Conservation (phyloP, 768 basidiomycete genomes). For the Macrolepiota fuliginosa region DNA sequence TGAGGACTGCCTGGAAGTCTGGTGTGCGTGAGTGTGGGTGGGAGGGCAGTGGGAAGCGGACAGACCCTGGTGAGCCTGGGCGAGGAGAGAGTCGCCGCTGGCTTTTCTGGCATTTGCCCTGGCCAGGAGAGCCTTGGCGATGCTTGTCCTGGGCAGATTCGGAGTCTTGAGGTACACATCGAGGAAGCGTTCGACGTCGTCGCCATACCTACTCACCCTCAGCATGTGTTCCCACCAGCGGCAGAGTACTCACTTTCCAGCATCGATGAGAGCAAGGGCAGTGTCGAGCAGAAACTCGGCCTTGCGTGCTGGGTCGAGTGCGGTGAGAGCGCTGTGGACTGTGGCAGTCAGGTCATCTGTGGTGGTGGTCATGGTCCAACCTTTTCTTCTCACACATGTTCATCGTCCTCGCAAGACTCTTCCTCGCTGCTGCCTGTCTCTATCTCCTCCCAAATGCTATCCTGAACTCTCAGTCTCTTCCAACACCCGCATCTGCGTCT, state of each 20-base stretch:
- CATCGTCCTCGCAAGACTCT: neutral
- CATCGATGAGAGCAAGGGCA: conserved; percentile 43
- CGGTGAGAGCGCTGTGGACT: conserved; percentile 45
- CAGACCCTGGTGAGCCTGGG: conserved; percentile 58
- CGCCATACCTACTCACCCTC: conserved; percentile 47
- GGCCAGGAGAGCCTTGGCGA: conserved; percentile 54
- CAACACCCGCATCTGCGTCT: neutral
- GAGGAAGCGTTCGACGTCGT: conserved; percentile 61
- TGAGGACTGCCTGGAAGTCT: conserved; percentile 62
- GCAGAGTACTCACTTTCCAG: conserved; percentile 41
- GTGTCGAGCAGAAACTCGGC: conserved; percentile 52
- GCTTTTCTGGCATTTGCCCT: conserved; percentile 57
- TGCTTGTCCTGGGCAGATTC: conserved; percentile 46
- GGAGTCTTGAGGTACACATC: conserved; percentile 67
- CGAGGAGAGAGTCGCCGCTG: conserved; percentile 52
- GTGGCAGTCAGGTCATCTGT: conserved; percentile 53
- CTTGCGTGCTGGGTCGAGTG: conserved; percentile 40
- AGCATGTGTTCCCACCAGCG: neutral
- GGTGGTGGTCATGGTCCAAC: conserved; percentile 22
- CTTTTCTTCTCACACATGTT: conserved; percentile 2
- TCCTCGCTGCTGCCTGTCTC: conserved; percentile 2
- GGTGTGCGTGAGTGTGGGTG: neutral
- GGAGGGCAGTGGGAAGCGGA: neutral
- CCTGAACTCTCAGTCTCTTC: neutral
- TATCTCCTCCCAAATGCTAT: conserved; percentile 1